Percentiles rank a stretch among this genome's conserved stretches.
Evolutionary conservation across 305 asterid species (phyloP).

Genomic region (Striga hermonthica): DNA sequence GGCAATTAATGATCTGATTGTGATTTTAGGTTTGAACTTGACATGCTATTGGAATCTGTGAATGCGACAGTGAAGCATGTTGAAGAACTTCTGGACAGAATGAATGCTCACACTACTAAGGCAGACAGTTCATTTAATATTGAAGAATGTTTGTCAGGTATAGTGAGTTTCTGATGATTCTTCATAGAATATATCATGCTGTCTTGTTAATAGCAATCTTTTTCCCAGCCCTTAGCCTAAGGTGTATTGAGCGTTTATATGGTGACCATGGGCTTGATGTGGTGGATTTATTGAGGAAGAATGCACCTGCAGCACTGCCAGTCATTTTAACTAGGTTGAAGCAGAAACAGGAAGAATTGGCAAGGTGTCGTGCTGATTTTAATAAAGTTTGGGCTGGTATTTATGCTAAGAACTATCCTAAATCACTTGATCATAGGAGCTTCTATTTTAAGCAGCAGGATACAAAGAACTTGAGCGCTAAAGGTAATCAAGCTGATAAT

Average conservation of each 20-base stretch:
- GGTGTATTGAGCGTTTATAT: slow-evolving; percentile 97
- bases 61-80: slow-evolving; percentile 69
- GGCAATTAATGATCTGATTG: slow-evolving; percentile 36
- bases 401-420: slow-evolving; percentile 89
- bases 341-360: slow-evolving; percentile 99
- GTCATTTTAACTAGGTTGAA: slow-evolving; percentile 90
- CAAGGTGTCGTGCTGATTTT: slow-evolving; percentile 88
- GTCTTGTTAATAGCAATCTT: slow-evolving; percentile 30
- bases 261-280: slow-evolving; percentile 99
- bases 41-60: slow-evolving; percentile 94
- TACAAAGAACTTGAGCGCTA: slow-evolving; percentile 84
- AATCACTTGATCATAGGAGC: slow-evolving; percentile 98
- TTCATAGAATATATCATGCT: slow-evolving; percentile 30
- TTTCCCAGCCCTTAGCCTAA: slow-evolving; percentile 65
- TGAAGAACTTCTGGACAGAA: slow-evolving; percentile 74
- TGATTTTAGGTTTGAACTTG: slow-evolving; percentile 91
- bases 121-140: slow-evolving; percentile 53
- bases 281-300: slow-evolving; percentile 86
- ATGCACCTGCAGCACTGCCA: slow-evolving; percentile 85
- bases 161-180: slow-evolving; percentile 35
- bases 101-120: slow-evolving; percentile 51
- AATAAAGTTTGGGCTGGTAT: slow-evolving; percentile 98
- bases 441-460: slow-evolving; percentile 99
- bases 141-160: slow-evolving; percentile 89
- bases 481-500: slow-evolving; percentile 61